A percentile compares a stretch with the other conserved stretches of the same genome.
Conservation (phyloP, 148 eudicot genomes). For the Euryodendron excelsum region DNA sequence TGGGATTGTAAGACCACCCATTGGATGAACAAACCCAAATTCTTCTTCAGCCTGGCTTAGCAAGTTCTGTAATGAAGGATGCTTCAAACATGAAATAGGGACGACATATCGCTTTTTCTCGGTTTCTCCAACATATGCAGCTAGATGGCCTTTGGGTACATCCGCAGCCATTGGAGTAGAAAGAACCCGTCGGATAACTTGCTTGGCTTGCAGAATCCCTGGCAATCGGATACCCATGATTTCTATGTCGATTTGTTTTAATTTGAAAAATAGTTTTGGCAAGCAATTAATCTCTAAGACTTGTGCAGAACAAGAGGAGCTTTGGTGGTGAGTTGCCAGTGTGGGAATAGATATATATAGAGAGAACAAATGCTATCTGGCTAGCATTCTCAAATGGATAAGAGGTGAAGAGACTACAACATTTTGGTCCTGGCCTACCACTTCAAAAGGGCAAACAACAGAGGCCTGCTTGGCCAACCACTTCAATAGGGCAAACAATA, state of each 20-base stretch:
- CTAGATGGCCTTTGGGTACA: conserved; percentile 57
- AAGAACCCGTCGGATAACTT: background rate
- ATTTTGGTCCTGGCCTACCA: no score
- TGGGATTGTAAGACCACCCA: conserved; percentile 42
- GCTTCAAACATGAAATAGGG: conserved; percentile 25
- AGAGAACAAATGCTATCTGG: background rate
- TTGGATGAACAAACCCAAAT: conserved; percentile 47
- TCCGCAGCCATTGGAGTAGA: background rate
- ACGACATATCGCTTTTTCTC: conserved; percentile 22
- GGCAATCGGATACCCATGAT: conserved; percentile 12
- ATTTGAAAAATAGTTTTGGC: background rate
- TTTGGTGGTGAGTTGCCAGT: no score
- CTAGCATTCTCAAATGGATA: background rate
- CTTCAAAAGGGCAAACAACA: no score
- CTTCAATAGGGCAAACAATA: no score
- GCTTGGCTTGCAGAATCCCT: background rate
- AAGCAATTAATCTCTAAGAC: background rate
- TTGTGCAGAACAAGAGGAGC: background rate
- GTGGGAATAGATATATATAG: background rate
- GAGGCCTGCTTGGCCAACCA: no score
- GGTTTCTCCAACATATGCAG: conserved; percentile 47
- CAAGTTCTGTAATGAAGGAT: conserved; percentile 20
- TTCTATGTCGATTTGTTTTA: background rate
- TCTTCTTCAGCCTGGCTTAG: conserved; percentile 40
- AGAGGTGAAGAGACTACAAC: no score